Percentiles rank a stretch among this genome's conserved stretches.
Conservation (phyloP, 768 basidiomycete species). For the Filobasidium floriforme region DNA sequence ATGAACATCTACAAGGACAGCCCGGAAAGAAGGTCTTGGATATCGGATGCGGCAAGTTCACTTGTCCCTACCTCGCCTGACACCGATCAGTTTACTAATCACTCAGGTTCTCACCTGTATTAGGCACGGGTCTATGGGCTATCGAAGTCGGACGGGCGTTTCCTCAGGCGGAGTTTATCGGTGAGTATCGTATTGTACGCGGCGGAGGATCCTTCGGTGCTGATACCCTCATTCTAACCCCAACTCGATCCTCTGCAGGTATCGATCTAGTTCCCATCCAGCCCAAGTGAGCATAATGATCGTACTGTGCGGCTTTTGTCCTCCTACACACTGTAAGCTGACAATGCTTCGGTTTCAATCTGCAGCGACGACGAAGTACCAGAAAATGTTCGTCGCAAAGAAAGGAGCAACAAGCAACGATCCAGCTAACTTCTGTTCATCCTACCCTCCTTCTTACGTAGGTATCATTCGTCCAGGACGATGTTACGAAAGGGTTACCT, state of each 20-base stretch:
- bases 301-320: too few relatives aligned
- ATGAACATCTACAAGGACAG: neutral
- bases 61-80: neutral
- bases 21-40: neutral
- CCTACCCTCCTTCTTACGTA: too few relatives aligned
- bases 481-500: conserved; percentile 6
- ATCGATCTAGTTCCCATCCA: conserved; percentile 3
- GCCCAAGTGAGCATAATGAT: neutral
- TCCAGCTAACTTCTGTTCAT: too few relatives aligned
- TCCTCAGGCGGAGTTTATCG: neutral
- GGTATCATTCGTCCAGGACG: conserved; percentile 1
- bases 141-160: neutral
- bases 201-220: too few relatives aligned
- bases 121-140: conserved; percentile 7
- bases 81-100: neutral
- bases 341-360: neutral
- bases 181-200: too few relatives aligned
- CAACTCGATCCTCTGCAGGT: too few relatives aligned
- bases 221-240: too few relatives aligned
- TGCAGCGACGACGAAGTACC: conserved; percentile 3
- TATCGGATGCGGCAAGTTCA: conserved; percentile 2
- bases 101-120: neutral
- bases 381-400: too few relatives aligned
- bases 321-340: neutral
- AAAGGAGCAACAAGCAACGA: too few relatives aligned